A percentile compares a stretch with the other conserved stretches of the same genome.
Conservation (phyloP, 75 land plant species). For the Chamaecyparis obtusa region DNA sequence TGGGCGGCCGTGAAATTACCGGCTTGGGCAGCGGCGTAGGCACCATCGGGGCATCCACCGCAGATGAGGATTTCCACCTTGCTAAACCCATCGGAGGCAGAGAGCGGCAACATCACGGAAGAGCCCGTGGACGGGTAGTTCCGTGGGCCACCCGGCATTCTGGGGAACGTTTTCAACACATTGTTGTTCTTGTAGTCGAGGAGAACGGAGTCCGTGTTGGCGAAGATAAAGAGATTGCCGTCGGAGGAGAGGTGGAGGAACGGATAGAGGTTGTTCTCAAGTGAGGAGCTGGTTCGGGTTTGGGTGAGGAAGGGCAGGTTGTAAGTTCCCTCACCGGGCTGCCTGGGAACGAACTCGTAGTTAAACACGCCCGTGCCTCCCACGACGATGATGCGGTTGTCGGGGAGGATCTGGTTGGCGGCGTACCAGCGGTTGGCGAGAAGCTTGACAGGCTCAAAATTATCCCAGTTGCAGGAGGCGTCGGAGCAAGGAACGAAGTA, state of each 20-base stretch:
- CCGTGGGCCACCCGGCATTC: conserved; percentile 28
- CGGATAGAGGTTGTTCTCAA: conserved; percentile 35
- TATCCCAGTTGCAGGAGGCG: too few relatives aligned
- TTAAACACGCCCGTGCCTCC: conserved; percentile 48
- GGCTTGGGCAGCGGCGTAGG: too few relatives aligned
- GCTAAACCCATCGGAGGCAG: background rate
- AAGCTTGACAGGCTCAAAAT: too few relatives aligned
- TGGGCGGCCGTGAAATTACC: too few relatives aligned
- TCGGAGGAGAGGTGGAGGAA: conserved; percentile 24
- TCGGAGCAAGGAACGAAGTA: too few relatives aligned
- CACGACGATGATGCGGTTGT: conserved; percentile 22
- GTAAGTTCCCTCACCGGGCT: conserved; percentile 10
- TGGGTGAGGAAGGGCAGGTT: background rate
- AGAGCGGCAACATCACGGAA: conserved; percentile 24
- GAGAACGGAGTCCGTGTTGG: conserved; percentile 45
- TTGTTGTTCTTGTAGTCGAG: conserved; percentile 32
- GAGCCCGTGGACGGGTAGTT: conserved; percentile 40
- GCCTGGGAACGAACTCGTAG: conserved; percentile 9
- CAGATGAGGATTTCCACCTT: conserved; percentile 57
- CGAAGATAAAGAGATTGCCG: conserved; percentile 48
- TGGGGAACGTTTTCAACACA: conserved; percentile 24
- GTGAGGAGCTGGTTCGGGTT: background rate
- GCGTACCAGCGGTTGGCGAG: too few relatives aligned
- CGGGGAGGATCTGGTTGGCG: too few relatives aligned
- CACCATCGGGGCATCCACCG: conserved; percentile 60